These are phyloP conservation scores for Aspergillus ellipticus DNA, from an alignment of 495 filamentous ascomycete genomes.

Conservation along the genomic window DNA sequence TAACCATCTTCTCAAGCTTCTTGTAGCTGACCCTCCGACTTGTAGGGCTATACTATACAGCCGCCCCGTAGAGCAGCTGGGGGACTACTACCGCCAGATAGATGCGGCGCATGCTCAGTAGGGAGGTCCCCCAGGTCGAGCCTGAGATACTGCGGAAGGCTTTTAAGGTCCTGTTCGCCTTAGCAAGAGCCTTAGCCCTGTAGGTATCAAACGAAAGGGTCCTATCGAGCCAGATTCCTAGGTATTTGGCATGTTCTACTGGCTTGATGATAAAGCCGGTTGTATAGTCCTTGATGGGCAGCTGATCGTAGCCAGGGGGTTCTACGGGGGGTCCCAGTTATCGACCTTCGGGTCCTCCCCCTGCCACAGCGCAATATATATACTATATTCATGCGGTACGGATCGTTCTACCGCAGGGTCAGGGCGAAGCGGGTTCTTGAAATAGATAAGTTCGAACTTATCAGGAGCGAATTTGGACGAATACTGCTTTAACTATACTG, in stretches of 20 bases:
- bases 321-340: background rate
- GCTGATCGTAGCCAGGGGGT: background rate
- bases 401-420: no score
- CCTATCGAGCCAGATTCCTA: conserved; percentile 17
- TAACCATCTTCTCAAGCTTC: background rate
- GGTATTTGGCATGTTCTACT: background rate
- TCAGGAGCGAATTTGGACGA: conserved; percentile 15
- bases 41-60: conserved; percentile 11
- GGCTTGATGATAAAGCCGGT: background rate
- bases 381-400: no score
- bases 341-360: no score
- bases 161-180: background rate
- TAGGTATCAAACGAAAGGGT: conserved; percentile 12
- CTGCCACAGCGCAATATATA: no score
- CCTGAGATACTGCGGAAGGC: background rate
- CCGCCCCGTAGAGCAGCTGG: conserved; percentile 15
- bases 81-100: conserved; percentile 22
- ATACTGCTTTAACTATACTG: conserved; percentile 12
- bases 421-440: conserved; percentile 15
- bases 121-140: conserved; percentile 1
- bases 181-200: conserved; percentile 9
- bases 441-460: conserved; percentile 17
- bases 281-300: no score
- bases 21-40: background rate
- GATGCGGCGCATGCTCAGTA: background rate